Evolutionary conservation across 2,329 filamentous ascomycete genomes (phyloP).

Genomic region (Curvularia sp.): DNA sequence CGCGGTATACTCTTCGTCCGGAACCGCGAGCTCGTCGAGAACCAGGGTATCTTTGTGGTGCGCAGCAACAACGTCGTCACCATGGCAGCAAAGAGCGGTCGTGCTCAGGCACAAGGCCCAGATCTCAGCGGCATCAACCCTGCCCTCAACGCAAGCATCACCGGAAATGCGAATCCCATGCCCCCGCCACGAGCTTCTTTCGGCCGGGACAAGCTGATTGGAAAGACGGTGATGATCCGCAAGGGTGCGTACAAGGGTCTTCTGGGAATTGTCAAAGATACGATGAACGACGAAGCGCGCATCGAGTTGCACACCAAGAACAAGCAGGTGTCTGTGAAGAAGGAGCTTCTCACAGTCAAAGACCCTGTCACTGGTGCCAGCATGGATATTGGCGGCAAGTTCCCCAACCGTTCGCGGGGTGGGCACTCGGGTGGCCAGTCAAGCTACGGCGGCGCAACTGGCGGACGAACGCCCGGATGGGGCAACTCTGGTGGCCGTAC

Average conservation of each 20-base stretch:
- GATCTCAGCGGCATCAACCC: constrained; percentile 94
- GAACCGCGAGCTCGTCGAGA: constrained; percentile 82
- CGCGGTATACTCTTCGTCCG: constrained; percentile 91
- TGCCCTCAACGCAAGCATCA: constrained; percentile 68
- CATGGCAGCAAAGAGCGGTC: constrained; percentile 91
- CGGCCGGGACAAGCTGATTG: constrained; percentile 83
- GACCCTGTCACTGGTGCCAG: constrained; percentile 78
- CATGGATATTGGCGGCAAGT: constrained; percentile 66
- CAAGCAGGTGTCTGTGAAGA: constrained; percentile 85
- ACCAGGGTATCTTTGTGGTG: constrained; percentile 87
- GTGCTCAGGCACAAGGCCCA: constrained; percentile 73
- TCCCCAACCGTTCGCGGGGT: constrained; percentile 48
- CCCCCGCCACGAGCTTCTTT: constrained; percentile 72
- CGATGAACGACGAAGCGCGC: constrained; percentile 82
- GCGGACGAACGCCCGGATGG: constrained; percentile 48
- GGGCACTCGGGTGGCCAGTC: constrained; percentile 47
- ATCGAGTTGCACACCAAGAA: constrained; percentile 94
- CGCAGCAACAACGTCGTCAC: constrained; percentile 86
- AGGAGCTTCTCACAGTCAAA: constrained; percentile 82
- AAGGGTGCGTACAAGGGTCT: constrained; percentile 92
- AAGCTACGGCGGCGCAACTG: constrained; percentile 52
- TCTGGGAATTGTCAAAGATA: constrained; percentile 93
- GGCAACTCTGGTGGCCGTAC: constrained; percentile 53
- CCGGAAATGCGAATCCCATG: constrained; percentile 59
- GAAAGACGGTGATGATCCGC: constrained; percentile 88